Base-by-base conservation (phyloP, 345 rosid species). In the Gossypium rotundifolium region DNA sequence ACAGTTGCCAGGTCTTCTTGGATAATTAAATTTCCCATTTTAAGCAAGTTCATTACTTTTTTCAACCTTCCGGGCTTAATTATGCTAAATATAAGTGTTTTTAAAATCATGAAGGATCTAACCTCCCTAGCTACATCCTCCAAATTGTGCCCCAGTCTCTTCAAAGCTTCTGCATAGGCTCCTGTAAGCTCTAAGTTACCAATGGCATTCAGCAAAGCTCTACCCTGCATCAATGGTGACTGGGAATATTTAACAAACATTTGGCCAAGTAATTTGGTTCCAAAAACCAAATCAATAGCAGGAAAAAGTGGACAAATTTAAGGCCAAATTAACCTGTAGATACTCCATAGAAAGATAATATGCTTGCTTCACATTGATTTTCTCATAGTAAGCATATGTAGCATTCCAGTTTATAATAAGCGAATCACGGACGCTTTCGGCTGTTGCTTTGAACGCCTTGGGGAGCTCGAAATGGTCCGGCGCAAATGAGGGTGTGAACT, bases 121-220 rank as follows among this genome's bases (percentile, higher is more conserved):
- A 87, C 96, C 88, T 91, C 89, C 68, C 77, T 60, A 78, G 85
- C 86, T 64, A 91, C 86, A 46, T 78, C 84, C 78, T 91, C 96
- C 51, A 91, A 78, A 77, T 70, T 81, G 74, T 84, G 90, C n/a
- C 96, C 96, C 45, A 91, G 91, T 73, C 55, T 87, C 74, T 38
- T 81, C 78, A 89, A 81, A 76, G 91, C 91, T 52, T 87, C 89
- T 23, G 88, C 85, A 78, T 84, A 84, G 66, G 88, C 76, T 38
- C 89, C 89, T 2, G 87, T 52, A 23, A 87, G 84, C 81, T 84
- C 87, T 76, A 89, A 80, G 74, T 85, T 89, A 60, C 89, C 88
- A 42, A 87, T 78, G 23, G 85, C 93, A 77, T 86, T 85, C 25
- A 87, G 81, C 85, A 89, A 70, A 38, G 87, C 91, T 80, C 93